Conservation (phyloP, 306 rosid species). For the Medicago ruthenica region DNA sequence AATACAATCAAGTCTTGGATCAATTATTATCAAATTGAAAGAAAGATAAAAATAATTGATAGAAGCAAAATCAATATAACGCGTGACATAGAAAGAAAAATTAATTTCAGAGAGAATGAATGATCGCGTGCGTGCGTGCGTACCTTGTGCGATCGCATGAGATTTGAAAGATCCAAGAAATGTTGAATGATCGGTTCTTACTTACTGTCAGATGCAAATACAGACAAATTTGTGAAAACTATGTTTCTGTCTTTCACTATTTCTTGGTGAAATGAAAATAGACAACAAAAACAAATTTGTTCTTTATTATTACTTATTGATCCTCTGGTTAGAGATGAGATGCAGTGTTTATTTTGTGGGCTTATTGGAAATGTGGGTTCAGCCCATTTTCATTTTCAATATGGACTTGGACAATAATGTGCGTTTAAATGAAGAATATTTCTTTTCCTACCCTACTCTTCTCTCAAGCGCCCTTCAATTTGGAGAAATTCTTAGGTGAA, state of each 20-base stretch:
- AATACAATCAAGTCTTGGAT: too few species aligned
- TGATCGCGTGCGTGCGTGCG: not conserved
- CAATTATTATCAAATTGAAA: not conserved
- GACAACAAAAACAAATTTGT: not conserved
- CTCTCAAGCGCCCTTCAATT: too few species aligned
- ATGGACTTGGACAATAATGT: too few species aligned
- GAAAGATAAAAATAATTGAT: not conserved
- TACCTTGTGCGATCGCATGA: slow-evolving; percentile 2
- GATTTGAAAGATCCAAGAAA: not conserved
- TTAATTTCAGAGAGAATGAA: not conserved
- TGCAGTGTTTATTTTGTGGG: too few species aligned
- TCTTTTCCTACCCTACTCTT: too few species aligned
- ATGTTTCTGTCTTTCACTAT: not conserved
- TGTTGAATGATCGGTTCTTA: not conserved
- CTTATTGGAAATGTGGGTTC: too few species aligned
- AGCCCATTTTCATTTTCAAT: too few species aligned
- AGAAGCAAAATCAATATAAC: not conserved
- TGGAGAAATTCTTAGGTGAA: too few species aligned
- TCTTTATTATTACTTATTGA: too few species aligned
- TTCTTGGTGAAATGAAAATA: not conserved
- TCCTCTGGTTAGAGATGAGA: too few species aligned
- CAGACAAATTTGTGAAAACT: slow-evolving; percentile 5
- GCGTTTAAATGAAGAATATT: too few species aligned
- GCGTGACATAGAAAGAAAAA: not conserved
- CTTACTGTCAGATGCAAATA: not conserved